Base-by-base conservation (phyloP, 306 rosid species). In the Rosa rugosa region DNA sequence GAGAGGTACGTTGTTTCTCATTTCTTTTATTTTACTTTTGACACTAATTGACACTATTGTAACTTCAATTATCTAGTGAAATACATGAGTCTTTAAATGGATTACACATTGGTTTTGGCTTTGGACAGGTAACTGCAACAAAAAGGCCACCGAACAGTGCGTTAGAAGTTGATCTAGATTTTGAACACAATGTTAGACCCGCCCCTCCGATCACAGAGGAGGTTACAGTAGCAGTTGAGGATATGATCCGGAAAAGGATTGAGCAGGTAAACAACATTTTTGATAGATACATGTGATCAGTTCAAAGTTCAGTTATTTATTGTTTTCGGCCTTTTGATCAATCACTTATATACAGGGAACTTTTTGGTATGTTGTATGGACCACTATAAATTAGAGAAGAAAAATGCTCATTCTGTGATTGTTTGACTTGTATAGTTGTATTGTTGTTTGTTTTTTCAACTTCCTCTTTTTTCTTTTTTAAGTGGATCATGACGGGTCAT, bases 171-270 rank as follows among this genome's bases (percentile, higher is more conserved):
- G 94, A 93, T 83, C 83, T 95, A 56, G 98, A 95, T 77, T 95
- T 91, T 86, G 94, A 93, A 75, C 98, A 93, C 84, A 95, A 95
- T 76, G 88, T 89, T 71, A 90, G 94, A 84, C 98, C 98, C 63
- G 86, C 90, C 25, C 98, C 98, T 65, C 94, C 91, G 42, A 93
- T 91, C 71, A 95, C 99, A 16, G 97, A 95, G 85, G 99, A 93
- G 77, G 86, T 91, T 79, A 93, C 98, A 34, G 84, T 89, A 68
- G 84, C 94, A 31, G 79, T 93, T 62, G 99, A 95, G 89, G 98
- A 93, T 36, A 81, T 91, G 71, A 93, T 95, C 81, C 71, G 79
- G 87, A 89, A 87, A 83, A 90, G 98, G 87, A 90, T 95, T 65
- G 72, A 78, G 53, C 90, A 90, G 96, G 99, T 95, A 87, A 81